phyloP scores from a whole-genome alignment of 257 asterid genomes.

The Dorcoceras hygrometricum region DNA sequence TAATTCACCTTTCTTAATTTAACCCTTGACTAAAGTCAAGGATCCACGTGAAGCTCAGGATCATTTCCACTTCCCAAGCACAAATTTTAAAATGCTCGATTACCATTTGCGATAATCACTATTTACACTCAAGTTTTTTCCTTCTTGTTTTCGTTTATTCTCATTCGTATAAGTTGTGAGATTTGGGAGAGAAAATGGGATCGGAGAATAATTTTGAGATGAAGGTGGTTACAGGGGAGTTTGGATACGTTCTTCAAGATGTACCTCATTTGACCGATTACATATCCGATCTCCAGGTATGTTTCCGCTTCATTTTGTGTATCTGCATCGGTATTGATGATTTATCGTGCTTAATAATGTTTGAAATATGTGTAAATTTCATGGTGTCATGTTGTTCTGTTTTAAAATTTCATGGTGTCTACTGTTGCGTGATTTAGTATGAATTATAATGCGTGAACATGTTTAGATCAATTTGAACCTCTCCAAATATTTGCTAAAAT shows the following conservation, averaged over 20 bases:
- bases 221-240: slow-evolving; percentile 66
- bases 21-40: slow-evolving; percentile 19
- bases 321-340: background rate
- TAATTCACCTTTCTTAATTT: no score
- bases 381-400: slow-evolving; percentile 3
- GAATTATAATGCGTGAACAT: slow-evolving; percentile 13
- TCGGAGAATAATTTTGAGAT: slow-evolving; percentile 41
- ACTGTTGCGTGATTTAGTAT: slow-evolving; percentile 2
- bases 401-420: background rate
- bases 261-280: slow-evolving; percentile 90
- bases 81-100: background rate
- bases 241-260: slow-evolving; percentile 80
- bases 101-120: background rate
- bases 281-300: slow-evolving; percentile 68
- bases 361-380: background rate
- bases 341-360: background rate
- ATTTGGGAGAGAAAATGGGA: slow-evolving; percentile 26
- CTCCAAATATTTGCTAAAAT: slow-evolving; percentile 11
- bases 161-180: slow-evolving; percentile 5
- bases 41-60: slow-evolving; percentile 19
- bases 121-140: background rate
- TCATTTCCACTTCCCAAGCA: slow-evolving; percentile 7
- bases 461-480: background rate
- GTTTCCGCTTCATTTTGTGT: slow-evolving; percentile 5
- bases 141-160: slow-evolving; percentile 4